Base-by-base conservation (phyloP, 441 rosid species). In the Populus trichocarpa region DNA sequence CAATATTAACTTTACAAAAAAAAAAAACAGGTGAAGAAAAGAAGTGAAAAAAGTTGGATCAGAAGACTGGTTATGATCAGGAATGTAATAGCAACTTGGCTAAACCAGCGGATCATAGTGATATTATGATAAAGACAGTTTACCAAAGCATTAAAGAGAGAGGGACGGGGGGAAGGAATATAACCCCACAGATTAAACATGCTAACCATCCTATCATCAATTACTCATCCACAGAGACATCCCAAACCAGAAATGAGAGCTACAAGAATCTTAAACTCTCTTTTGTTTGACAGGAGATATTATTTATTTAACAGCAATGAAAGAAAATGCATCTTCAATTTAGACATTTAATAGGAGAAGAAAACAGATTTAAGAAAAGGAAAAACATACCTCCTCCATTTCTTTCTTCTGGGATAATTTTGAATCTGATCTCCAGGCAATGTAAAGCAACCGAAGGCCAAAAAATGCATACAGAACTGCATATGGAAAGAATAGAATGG, bases 351-450 rank as follows among this genome's bases (percentile, higher is more conserved):
- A 30, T 6, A 40, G 8, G 4, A 2, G 64, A 71, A 50, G 12
- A 35, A 74, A 69, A 7, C 11, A 63, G 65, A 33, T 69, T 36
- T 13, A 40, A 77, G 75, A 72, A 73, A 33, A 42, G 53, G 64
- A 81, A 66, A 70, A 66, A 80, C 91, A 65, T 89, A 96, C 99
- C 84, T 94, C 99, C 81, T 96, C 98, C 85, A 96, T 92, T 92
- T 96, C 99, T 75, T 94, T 94, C 82, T 96, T 94, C 87, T 94
- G 98, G 71, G 87, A 87, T 59, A 92, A 81, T 86, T 94, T 96
- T 81, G 99, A 76, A 90, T 96, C 97, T 36, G 99, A 93, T 83
- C 90, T 94, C 98, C 98, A 96, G 65, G 99, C 99, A 84, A 96
- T 96, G 88, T 94, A 96, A 82, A 96, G 96, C 74, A 96, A 81